A percentile compares a stretch with the other conserved stretches of the same genome.
phyloP scores from a whole-genome alignment of 495 filamentous ascomycete species.

The Xylaria acuta region DNA sequence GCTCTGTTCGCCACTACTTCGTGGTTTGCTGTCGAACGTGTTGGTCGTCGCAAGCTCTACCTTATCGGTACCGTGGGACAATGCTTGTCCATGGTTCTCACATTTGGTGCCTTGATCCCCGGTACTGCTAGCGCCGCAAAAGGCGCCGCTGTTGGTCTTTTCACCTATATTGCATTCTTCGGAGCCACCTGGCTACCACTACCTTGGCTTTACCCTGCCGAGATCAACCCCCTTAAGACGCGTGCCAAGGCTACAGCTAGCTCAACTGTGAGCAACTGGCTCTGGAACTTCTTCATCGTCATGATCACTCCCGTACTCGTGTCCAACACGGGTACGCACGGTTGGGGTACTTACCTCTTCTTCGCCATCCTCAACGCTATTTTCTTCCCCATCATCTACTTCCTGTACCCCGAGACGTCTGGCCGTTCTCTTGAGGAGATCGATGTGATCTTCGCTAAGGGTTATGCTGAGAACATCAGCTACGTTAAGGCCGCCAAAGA shows the following conservation, averaged over 20 bases:
- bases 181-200: slow-evolving; percentile 71
- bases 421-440: slow-evolving; percentile 75
- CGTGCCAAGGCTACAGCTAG: slow-evolving; percentile 70
- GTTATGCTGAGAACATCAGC: slow-evolving; percentile 68
- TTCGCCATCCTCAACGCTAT: slow-evolving; percentile 68
- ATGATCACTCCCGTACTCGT: slow-evolving; percentile 72
- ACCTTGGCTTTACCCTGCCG: slow-evolving; percentile 56
- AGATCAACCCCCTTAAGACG: slow-evolving; percentile 68
- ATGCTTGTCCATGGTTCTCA: slow-evolving; percentile 69
- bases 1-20: slow-evolving; percentile 74
- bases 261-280: slow-evolving; percentile 72
- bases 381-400: slow-evolving; percentile 71
- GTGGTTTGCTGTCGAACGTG: slow-evolving; percentile 76
- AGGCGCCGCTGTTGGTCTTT: slow-evolving; percentile 57
- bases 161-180: slow-evolving; percentile 55
- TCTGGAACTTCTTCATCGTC: slow-evolving; percentile 61
- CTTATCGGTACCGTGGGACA: slow-evolving; percentile 68
- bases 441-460: slow-evolving; percentile 75
- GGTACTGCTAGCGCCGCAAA: slow-evolving; percentile 45
- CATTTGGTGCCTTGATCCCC: slow-evolving; percentile 69
- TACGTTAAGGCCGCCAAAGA: slow-evolving; percentile 69
- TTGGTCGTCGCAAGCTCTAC: slow-evolving; percentile 67
- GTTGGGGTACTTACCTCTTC: slow-evolving; percentile 74
- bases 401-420: slow-evolving; percentile 76
- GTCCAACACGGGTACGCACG: slow-evolving; percentile 61